Evolutionary conservation across 2,329 filamentous ascomycete genomes (phyloP).

Genomic region (Clarireedia homoeocarpa): DNA sequence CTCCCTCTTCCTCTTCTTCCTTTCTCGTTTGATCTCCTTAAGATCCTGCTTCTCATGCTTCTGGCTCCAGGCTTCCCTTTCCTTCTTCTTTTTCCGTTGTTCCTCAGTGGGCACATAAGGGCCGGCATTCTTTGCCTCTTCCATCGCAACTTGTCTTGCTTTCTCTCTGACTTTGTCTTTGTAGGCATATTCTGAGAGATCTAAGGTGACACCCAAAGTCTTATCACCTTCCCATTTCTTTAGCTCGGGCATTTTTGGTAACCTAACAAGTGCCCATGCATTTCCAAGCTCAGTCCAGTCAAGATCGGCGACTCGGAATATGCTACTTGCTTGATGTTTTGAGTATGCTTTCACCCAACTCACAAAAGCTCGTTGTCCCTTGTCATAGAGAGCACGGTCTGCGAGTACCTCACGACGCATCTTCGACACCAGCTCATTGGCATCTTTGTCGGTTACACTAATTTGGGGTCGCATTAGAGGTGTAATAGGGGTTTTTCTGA

Average conservation of each 20-base stretch:
- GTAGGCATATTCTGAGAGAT: slow-evolving; percentile 63
- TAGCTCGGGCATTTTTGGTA: slow-evolving; percentile 92
- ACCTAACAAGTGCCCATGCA: slow-evolving; percentile 76
- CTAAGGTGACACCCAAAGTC: slow-evolving; percentile 52
- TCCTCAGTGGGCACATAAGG: slow-evolving; percentile 32
- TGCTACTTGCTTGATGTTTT: slow-evolving; percentile 84
- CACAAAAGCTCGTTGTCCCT: slow-evolving; percentile 85
- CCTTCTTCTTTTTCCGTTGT: slow-evolving; percentile 47
- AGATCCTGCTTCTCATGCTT: slow-evolving; percentile 60
- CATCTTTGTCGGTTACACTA: slow-evolving; percentile 52
- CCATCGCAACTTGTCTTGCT: slow-evolving; percentile 49
- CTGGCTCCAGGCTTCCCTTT: slow-evolving; percentile 65
- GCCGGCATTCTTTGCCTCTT: slow-evolving; percentile 38
- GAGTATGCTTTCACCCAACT: slow-evolving; percentile 88
- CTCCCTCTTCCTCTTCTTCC: slow-evolving; percentile 56
- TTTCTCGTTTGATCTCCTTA: slow-evolving; percentile 54
- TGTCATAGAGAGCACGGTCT: slow-evolving; percentile 60
- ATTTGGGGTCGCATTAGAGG: slow-evolving; percentile 52
- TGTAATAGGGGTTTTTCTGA: slow-evolving; percentile 77
- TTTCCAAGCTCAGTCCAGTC: slow-evolving; percentile 77
- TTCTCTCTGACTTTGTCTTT: slow-evolving; percentile 65
- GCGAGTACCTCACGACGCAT: slow-evolving; percentile 51
- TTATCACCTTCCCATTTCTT: slow-evolving; percentile 65
- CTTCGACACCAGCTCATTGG: slow-evolving; percentile 43
- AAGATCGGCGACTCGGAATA: slow-evolving; percentile 75